These are phyloP conservation scores for Ramaria sp. DNA, from an alignment of 768 basidiomycete genomes.

Conservation along the genomic window DNA sequence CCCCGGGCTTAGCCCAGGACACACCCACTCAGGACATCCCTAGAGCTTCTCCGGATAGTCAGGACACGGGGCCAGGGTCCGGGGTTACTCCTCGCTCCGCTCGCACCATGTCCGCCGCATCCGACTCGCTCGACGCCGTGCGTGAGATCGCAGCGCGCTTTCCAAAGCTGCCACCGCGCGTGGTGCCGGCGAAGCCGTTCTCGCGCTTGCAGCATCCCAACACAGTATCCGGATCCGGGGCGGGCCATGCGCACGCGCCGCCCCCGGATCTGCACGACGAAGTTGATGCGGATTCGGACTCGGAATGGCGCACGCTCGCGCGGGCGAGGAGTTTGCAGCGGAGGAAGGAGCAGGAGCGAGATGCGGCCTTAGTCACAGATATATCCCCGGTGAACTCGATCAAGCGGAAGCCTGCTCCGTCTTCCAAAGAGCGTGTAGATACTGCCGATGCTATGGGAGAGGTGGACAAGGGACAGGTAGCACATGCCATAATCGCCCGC, in stretches of 20 bases:
- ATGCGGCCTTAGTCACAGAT: not conserved
- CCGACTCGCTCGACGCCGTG: constrained; percentile 34
- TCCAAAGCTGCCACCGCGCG: constrained; percentile 33
- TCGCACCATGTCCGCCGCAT: constrained; percentile 18
- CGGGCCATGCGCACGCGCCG: not conserved
- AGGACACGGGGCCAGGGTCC: too few relatives aligned
- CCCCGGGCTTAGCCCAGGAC: too few relatives aligned
- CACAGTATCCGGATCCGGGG: not conserved
- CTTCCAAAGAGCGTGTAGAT: not conserved
- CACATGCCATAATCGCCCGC: not conserved
- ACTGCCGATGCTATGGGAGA: too few relatives aligned
- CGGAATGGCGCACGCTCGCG: not conserved
- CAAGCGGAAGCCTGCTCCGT: not conserved
- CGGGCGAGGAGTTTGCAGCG: not conserved
- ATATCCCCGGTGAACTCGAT: not conserved
- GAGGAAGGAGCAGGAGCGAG: not conserved
- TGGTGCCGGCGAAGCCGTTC: not conserved
- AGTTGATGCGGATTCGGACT: not conserved
- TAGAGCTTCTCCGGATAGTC: too few relatives aligned
- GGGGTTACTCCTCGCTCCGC: too few relatives aligned
- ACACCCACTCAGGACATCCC: too few relatives aligned
- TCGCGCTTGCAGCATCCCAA: not conserved
- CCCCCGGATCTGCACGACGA: not conserved
- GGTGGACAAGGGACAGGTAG: too few relatives aligned
- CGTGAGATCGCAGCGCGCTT: constrained; percentile 44